A percentile compares a stretch with the other conserved stretches of the same genome.
Conservation (phyloP, 2,329 filamentous ascomycete species). For the Neurospora sp. region DNA sequence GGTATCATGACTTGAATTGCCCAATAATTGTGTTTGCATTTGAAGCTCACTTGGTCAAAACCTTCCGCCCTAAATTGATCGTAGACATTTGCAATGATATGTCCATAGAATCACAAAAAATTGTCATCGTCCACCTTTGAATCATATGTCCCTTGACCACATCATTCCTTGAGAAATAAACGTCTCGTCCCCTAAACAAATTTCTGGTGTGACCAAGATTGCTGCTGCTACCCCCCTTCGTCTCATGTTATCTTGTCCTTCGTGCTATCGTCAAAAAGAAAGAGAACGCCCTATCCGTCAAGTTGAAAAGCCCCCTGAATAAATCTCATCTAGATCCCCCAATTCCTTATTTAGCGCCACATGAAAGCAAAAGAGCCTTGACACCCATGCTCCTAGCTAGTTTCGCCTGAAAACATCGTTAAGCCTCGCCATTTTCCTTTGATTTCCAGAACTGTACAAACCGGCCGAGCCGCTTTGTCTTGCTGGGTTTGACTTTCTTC, state of each 20-base stretch:
- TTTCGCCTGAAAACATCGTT: background rate
- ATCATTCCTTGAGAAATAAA: background rate
- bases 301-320: constrained; percentile 12
- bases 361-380: background rate
- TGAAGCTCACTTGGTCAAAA: background rate
- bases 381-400: background rate
- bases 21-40: background rate
- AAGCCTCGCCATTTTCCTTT: constrained; percentile 28
- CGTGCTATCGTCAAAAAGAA: constrained; percentile 21
- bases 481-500: constrained; percentile 51
- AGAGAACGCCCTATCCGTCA: constrained; percentile 17
- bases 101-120: constrained; percentile 17
- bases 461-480: constrained; percentile 60
- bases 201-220: constrained; percentile 12
- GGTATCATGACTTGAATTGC: background rate
- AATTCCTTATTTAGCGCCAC: background rate
- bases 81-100: constrained; percentile 16
- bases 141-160: constrained; percentile 16
- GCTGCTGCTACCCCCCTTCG: constrained; percentile 6
- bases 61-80: background rate
- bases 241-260: constrained; percentile 15
- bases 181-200: constrained; percentile 10
- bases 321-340: constrained; percentile 10
- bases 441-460: constrained; percentile 74
- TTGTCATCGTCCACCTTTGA: constrained; percentile 12